Evolutionary conservation across 164 flowering plant genomes (phyloP).

Genomic region (Chimonanthus praecox): DNA sequence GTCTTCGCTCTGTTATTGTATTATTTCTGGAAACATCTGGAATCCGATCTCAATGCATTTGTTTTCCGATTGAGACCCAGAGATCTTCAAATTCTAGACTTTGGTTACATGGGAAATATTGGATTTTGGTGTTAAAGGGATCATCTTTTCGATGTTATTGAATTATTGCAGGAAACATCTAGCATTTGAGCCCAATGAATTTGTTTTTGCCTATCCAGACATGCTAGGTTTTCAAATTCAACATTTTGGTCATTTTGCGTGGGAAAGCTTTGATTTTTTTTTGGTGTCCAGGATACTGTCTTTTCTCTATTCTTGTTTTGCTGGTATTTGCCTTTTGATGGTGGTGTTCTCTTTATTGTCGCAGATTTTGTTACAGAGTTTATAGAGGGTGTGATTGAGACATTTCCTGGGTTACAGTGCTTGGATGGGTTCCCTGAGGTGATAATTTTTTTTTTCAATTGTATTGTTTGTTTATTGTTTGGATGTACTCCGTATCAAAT

Average conservation of each 20-base stretch:
- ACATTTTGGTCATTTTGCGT: neutral
- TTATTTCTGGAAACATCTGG: too few relatives aligned
- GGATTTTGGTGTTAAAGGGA: neutral
- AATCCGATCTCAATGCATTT: too few relatives aligned
- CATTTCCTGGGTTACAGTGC: slow-evolving; percentile 81
- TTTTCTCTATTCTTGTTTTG: neutral
- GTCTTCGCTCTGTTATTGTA: neutral
- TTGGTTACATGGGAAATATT: too few relatives aligned
- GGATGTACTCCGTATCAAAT: neutral
- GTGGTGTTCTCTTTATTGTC: neutral
- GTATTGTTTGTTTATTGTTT: neutral
- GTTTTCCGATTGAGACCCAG: too few relatives aligned
- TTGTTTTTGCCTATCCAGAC: too few relatives aligned
- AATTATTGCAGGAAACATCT: too few relatives aligned
- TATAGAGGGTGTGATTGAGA: slow-evolving; percentile 89
- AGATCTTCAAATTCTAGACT: too few relatives aligned
- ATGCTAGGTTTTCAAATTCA: too few relatives aligned
- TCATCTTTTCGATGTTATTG: neutral
- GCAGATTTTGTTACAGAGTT: slow-evolving; percentile 91
- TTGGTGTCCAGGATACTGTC: neutral
- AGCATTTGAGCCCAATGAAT: too few relatives aligned
- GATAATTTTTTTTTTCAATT: neutral
- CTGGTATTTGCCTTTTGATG: neutral
- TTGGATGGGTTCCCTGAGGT: slow-evolving; percentile 96
- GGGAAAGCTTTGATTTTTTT: neutral